phyloP scores from a whole-genome alignment of 179 eudicot species.

The Nepenthes alata region DNA sequence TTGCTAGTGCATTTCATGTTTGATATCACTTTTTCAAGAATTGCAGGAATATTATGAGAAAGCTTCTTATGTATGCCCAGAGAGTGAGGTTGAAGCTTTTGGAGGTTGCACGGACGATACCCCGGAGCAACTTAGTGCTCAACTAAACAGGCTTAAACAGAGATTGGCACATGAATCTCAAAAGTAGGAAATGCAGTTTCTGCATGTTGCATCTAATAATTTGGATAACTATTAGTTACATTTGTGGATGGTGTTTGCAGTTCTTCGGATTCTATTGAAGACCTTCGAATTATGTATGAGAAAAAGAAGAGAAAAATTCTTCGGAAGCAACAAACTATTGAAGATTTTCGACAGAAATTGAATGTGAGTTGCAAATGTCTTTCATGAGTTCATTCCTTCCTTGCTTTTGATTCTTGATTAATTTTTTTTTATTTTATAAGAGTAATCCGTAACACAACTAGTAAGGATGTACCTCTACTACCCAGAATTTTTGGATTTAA shows the following conservation, averaged over 20 bases:
- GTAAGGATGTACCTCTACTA: too few relatives aligned
- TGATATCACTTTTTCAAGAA: neutral
- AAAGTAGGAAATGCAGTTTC: slow-evolving; percentile 29
- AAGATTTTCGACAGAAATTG: slow-evolving; percentile 65
- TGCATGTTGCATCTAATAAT: slow-evolving; percentile 1
- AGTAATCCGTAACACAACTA: too few relatives aligned
- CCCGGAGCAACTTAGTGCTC: slow-evolving; percentile 82
- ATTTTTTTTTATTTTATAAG: neutral
- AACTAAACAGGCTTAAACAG: slow-evolving; percentile 40
- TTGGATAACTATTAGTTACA: slow-evolving; percentile 4
- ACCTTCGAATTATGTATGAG: slow-evolving; percentile 60
- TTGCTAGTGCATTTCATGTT: neutral
- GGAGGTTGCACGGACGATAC: slow-evolving; percentile 53
- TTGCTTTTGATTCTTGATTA: neutral
- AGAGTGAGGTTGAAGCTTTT: slow-evolving; percentile 67
- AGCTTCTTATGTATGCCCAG: slow-evolving; percentile 77
- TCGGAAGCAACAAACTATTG: slow-evolving; percentile 51
- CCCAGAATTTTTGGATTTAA: too few relatives aligned
- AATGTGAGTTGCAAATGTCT: slow-evolving; percentile 30
- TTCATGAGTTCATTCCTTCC: neutral
- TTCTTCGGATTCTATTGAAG: slow-evolving; percentile 71
- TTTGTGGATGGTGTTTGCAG: slow-evolving; percentile 28
- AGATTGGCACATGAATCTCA: slow-evolving; percentile 61
- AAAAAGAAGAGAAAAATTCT: slow-evolving; percentile 75
- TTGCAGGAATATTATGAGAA: slow-evolving; percentile 57